Evolutionary conservation across 129 eudicot genomes (phyloP).

Genomic region (carrot (Daucus carota)): DH1_v3.0 NC_030383.2:36444501-36445000

Average conservation of each 20-base stretch:
- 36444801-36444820: conserved; percentile 53
- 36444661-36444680: conserved; percentile 91
- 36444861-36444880: conserved; percentile 64
- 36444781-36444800: conserved; percentile 47
- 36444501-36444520: conserved; percentile 19
- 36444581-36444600: conserved; percentile 27
- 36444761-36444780: conserved; percentile 50
- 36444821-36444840: conserved; percentile 54
- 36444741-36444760: conserved; percentile 70
- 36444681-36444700: conserved; percentile 77
- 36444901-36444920: conserved; percentile 38
- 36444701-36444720: conserved; percentile 84
- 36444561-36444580: conserved; percentile 20
- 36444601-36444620: conserved; percentile 27
- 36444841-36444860: conserved; percentile 54
- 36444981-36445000: conserved; percentile 65
- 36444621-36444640: conserved; percentile 43
- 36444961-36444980: conserved; percentile 56
- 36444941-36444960: conserved; percentile 35
- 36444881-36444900: conserved; percentile 59
- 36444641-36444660: conserved; percentile 74
- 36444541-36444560: conserved; percentile 10
- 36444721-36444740: conserved; percentile 76
- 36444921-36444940: conserved; percentile 22
- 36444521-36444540: conserved; percentile 15